Evolutionary conservation across 768 basidiomycete genomes (phyloP), one percentile per base, ranked within the genome.

Genomic region (Russula sp.): DNA sequence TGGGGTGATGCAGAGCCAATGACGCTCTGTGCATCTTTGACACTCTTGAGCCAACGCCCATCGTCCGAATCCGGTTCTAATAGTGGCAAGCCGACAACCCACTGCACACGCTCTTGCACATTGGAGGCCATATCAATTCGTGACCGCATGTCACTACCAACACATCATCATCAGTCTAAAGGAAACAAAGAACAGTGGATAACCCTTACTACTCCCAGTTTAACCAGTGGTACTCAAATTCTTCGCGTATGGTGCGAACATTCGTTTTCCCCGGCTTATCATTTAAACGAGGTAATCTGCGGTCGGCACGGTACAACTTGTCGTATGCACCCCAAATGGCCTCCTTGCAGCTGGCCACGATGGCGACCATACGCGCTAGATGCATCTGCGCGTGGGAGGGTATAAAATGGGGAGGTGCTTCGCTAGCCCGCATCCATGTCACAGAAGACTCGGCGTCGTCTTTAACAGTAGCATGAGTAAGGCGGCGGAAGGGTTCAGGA

Each of bases 91-190:
- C 81, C 79, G 59, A 81, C 32, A n/a, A 1, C 80, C 88, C 87
- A 89, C 16, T 69, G 69, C 34, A 84, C 69, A 56, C 78, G 75
- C 4, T 75, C 72, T 49, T 73, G 71, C 34, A 88, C 73, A 51
- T 74, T 73, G 16, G 75, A 74, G 41, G 84, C 80, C 75, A 88
- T 81, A 51, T 79, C 77, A 47, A 86, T 84, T 13, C 88, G 85
- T 66, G 87, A 85, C 45, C 75, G 75, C 89, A 91, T 90, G 64
- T 91, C 88, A 65, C 88, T 90, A 60, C 22, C 36, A 5, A 62
- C 16, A 35, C 25, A 46, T 29, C 42, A 0, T 41, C 25, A 54
- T 60, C 25, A 58, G 56, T 42, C 20, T 36, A 38, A 38, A 7
- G 18, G 34, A 8, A 2, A 41, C 16, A n/a, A 42, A 35, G 6